phyloP scores from a whole-genome alignment of 345 rosid genomes.

The Pistacia vera region DNA sequence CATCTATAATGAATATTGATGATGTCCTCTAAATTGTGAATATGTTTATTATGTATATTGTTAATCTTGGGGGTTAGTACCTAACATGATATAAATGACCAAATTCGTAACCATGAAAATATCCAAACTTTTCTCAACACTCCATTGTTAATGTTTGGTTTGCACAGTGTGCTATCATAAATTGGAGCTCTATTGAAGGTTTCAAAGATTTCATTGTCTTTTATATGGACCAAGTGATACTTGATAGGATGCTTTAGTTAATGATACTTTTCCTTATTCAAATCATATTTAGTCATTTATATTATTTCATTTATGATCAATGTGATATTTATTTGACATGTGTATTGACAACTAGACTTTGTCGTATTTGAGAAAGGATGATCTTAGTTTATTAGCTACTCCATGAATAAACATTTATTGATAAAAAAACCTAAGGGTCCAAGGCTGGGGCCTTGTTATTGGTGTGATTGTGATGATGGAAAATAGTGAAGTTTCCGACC shows the following conservation, averaged over 20 bases:
- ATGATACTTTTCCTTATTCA: neutral
- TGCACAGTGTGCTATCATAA: neutral
- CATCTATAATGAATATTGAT: neutral
- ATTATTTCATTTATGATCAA: neutral
- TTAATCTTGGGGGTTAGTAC: conserved; percentile 3
- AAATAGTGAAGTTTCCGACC: neutral
- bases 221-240: too few species aligned
- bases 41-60: neutral
- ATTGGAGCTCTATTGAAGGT: neutral
- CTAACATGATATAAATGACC: neutral
- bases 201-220: too few species aligned
- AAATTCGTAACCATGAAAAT: neutral
- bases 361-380: neutral
- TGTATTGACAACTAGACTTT: neutral
- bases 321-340: neutral
- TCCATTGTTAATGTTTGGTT: neutral
- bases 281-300: neutral
- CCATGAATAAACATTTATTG: neutral
- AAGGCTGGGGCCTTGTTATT: neutral
- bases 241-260: too few species aligned
- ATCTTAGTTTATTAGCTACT: neutral
- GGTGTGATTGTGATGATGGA: neutral
- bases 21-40: neutral
- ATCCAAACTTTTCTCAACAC: conserved; percentile 15
- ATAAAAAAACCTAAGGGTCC: too few species aligned